Evolutionary conservation across 208 protist species (phyloP).

Genomic region (Crithidia expoeki): DNA sequence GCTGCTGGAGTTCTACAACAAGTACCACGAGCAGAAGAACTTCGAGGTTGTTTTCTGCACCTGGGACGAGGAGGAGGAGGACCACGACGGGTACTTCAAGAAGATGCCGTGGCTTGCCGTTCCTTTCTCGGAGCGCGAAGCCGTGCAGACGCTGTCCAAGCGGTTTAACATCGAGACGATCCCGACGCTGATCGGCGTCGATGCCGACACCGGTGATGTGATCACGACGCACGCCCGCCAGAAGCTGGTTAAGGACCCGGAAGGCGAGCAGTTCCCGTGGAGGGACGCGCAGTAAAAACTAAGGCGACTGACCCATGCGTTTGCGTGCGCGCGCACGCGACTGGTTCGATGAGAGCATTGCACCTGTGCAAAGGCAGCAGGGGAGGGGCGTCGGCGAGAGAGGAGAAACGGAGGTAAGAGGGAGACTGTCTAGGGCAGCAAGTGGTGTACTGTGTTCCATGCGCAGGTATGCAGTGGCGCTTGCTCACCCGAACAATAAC

Average conservation of each 20-base stretch:
- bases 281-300: constrained; percentile 15
- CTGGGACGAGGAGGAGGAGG: constrained; percentile 81
- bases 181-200: constrained; percentile 75
- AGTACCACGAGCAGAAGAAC: constrained; percentile 66
- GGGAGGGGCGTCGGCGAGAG: background rate
- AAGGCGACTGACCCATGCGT: too few relatives aligned
- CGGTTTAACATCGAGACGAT: constrained; percentile 77
- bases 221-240: constrained; percentile 64
- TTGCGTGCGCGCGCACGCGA: too few relatives aligned
- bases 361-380: background rate
- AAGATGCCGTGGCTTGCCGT: constrained; percentile 89
- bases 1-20: constrained; percentile 88
- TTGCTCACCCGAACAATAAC: too few relatives aligned
- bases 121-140: constrained; percentile 54
- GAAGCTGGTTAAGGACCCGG: constrained; percentile 65
- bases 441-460: too few relatives aligned
- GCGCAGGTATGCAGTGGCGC: too few relatives aligned
- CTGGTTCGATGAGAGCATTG: background rate
- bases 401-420: too few relatives aligned
- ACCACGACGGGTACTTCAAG: constrained; percentile 72
- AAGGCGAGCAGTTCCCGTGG: constrained; percentile 79
- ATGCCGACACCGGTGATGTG: constrained; percentile 80
- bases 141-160: constrained; percentile 50
- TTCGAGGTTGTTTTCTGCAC: constrained; percentile 88
- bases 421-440: too few relatives aligned